Percentiles rank a stretch among this genome's conserved stretches.
Conservation (phyloP, 2,329 filamentous ascomycete genomes). For the Sporothrix curviconia region DNA sequence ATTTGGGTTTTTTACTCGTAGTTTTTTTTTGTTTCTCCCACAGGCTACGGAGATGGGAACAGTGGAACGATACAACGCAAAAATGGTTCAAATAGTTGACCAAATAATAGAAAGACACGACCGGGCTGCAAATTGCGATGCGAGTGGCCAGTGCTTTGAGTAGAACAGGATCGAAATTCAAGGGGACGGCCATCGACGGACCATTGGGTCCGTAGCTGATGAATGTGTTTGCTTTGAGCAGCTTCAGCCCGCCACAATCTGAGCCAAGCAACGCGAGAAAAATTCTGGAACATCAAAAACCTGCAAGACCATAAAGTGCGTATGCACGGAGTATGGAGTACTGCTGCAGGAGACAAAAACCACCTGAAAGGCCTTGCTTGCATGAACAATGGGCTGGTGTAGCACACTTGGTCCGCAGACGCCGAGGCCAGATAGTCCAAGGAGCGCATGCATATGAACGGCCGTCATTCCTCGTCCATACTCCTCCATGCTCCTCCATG, state of each 20-base stretch:
- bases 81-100: not conserved
- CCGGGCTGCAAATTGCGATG: not conserved
- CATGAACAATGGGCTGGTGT: no score
- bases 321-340: no score
- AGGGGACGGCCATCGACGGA: no score
- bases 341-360: no score
- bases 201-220: no score
- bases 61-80: not conserved
- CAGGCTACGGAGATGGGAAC: not conserved
- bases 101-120: not conserved
- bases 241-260: not conserved
- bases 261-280: not conserved
- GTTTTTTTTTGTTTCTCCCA: not conserved
- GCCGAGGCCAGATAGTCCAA: no score
- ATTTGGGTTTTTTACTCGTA: not conserved
- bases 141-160: not conserved
- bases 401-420: no score
- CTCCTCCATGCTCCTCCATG: no score
- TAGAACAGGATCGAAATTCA: not conserved
- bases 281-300: no score
- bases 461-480: no score
- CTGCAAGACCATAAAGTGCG: no score
- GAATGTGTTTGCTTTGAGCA: not conserved
- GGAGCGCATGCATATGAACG: conserved; percentile 5
- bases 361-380: no score